These are phyloP conservation scores for Butyriboletus loyo DNA, from an alignment of 768 basidiomycete species.

Conservation along the genomic window DNA sequence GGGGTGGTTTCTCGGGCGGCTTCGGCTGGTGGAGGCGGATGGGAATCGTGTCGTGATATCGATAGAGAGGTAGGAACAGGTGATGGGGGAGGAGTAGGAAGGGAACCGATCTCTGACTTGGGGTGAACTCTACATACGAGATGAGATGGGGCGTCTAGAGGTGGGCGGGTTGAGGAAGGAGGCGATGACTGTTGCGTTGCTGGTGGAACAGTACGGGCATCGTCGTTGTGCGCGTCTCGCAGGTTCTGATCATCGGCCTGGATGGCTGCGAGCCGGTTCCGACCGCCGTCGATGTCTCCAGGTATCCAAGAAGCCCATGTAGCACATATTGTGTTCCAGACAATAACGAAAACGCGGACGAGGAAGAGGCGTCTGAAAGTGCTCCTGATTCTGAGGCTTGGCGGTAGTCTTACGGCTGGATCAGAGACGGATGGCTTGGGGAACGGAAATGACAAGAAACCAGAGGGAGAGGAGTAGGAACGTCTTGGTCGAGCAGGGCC, in stretches of 20 bases:
- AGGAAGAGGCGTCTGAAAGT: constrained; percentile 62
- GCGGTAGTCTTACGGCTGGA: constrained; percentile 35
- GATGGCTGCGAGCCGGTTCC: constrained; percentile 2
- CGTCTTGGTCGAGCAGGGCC: constrained; percentile 44
- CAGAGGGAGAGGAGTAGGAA: constrained; percentile 63
- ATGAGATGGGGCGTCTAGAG: constrained; percentile 15
- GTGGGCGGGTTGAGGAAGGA: constrained; percentile 23
- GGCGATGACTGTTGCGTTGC: constrained; percentile 17
- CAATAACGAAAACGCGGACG: constrained; percentile 62
- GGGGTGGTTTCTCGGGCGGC: constrained; percentile 49
- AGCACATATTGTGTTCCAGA: constrained; percentile 67
- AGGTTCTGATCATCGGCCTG: constrained; percentile 8
- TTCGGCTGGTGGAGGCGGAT: constrained; percentile 18
- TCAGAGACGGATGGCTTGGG: constrained; percentile 31
- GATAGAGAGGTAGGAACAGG: constrained; percentile 13
- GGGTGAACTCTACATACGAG: constrained; percentile 6
- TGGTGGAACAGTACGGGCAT: constrained; percentile 19
- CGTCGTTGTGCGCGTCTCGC: constrained; percentile 8
- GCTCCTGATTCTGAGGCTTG: constrained; percentile 36
- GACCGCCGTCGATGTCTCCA: constrained; percentile 21
- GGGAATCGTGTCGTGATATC: constrained; percentile 9
- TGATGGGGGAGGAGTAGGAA: constrained; percentile 27
- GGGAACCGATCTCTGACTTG: constrained; percentile 14
- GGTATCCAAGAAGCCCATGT: constrained; percentile 51
- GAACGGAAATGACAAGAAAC: constrained; percentile 40